Percentiles rank a stretch among this genome's conserved stretches.
Evolutionary conservation across 2,329 filamentous ascomycete genomes (phyloP).

Genomic region (Phyllosticta paracitricarpa): DNA sequence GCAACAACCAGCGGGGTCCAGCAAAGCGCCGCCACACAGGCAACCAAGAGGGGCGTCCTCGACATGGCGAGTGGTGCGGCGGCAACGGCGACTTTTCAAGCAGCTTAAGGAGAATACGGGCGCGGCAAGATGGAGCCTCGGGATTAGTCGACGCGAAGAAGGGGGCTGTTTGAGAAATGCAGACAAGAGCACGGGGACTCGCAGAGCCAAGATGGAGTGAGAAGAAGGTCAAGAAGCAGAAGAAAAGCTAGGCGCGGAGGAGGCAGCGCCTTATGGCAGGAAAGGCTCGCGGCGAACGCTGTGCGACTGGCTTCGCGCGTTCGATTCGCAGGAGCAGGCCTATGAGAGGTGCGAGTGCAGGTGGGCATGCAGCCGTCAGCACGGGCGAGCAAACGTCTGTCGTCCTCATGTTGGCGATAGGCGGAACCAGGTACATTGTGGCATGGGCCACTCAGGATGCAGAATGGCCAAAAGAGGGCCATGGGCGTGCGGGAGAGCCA

Average conservation of each 20-base stretch:
- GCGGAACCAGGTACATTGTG: background rate
- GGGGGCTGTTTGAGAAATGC: constrained; percentile 2
- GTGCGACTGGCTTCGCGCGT: constrained; percentile 9
- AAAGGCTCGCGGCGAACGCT: background rate
- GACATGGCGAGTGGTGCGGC: background rate
- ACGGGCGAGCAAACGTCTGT: constrained; percentile 1
- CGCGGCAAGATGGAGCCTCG: constrained; percentile 2
- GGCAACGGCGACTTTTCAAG: background rate
- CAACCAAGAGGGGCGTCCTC: background rate
- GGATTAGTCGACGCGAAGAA: background rate
- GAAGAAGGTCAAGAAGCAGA: constrained; percentile 1
- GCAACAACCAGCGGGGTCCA: constrained; percentile 42
- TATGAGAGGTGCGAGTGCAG: constrained; percentile 1
- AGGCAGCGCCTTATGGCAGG: constrained; percentile 7
- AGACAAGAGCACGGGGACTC: background rate
- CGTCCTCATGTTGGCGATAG: background rate
- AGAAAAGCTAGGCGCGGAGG: constrained; percentile 4
- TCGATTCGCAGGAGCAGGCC: constrained; percentile 6
- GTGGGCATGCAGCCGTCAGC: constrained; percentile 8
- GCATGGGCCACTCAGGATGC: background rate
- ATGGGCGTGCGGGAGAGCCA: constrained; percentile 7
- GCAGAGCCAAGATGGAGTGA: background rate
- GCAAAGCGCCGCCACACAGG: constrained; percentile 10
- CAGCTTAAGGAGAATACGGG: background rate
- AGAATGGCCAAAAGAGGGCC: background rate